Evolutionary conservation across 306 rosid genomes (phyloP).

Genomic region (Sindora glabra): DNA sequence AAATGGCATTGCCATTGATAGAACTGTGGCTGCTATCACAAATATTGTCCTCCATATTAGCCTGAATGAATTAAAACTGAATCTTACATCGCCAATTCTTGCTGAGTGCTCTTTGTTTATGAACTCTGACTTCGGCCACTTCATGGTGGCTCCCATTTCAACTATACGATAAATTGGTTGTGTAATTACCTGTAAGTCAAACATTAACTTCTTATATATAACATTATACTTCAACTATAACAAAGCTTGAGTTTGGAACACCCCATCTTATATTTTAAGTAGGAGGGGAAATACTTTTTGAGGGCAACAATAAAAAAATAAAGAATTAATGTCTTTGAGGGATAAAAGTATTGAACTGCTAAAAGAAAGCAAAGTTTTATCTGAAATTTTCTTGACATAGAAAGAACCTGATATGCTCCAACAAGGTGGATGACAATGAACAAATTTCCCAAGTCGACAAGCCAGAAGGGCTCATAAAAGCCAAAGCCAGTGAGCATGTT

Average conservation of each 20-base stretch:
- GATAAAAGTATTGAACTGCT: too few species aligned
- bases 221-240: background rate
- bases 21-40: constrained; percentile 18
- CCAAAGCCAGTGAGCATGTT: constrained; percentile 54
- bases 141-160: constrained; percentile 33
- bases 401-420: constrained; percentile 87
- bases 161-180: constrained; percentile 44
- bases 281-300: background rate
- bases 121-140: constrained; percentile 46
- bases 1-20: constrained; percentile 48
- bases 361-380: too few species aligned
- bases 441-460: constrained; percentile 45
- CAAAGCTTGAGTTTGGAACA: background rate
- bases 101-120: constrained; percentile 18
- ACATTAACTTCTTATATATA: background rate
- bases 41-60: constrained; percentile 44
- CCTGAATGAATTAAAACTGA: constrained; percentile 32
- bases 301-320: background rate
- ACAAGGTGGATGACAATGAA: constrained; percentile 51
- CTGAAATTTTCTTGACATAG: too few species aligned
- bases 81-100: background rate
- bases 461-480: constrained; percentile 50
- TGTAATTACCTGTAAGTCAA: constrained; percentile 26
- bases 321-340: too few species aligned
- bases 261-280: background rate